These are phyloP conservation scores for Epichloe bromicola DNA, from an alignment of 2,329 filamentous ascomycete species.

Conservation along the genomic window DNA sequence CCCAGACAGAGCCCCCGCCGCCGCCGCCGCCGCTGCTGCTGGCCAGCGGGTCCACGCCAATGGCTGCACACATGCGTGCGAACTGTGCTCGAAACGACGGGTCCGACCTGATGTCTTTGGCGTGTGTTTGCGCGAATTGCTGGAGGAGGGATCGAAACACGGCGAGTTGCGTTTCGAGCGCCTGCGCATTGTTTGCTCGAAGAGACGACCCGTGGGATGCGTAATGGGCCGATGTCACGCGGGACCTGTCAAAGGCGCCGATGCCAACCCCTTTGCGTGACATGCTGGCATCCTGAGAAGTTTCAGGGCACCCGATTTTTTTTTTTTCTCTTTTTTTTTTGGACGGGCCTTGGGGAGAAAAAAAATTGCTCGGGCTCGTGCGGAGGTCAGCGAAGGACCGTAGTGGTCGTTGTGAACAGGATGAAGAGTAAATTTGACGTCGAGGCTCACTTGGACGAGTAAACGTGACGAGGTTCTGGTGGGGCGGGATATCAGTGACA, in stretches of 20 bases:
- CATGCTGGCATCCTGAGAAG: constrained; percentile 26
- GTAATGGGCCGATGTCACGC: constrained; percentile 77
- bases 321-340: no score
- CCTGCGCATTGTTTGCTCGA: constrained; percentile 71
- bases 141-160: constrained; percentile 93
- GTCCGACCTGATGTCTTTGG: constrained; percentile 89
- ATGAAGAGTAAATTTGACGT: no score
- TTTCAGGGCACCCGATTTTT: no score
- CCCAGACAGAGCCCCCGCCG: constrained; percentile 62
- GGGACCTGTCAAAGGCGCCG: constrained; percentile 76
- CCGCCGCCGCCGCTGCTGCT: constrained; percentile 18
- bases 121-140: constrained; percentile 89
- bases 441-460: no score
- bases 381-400: no score
- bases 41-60: constrained; percentile 88
- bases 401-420: no score
- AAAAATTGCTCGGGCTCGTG: no score
- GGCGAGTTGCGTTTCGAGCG: constrained; percentile 82
- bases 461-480: no score
- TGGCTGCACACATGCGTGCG: constrained; percentile 94
- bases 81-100: constrained; percentile 94
- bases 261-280: constrained; percentile 78
- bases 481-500: no score
- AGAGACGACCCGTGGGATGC: constrained; percentile 79
- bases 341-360: no score